A percentile compares a stretch with the other conserved stretches of the same genome.
phyloP scores from a whole-genome alignment of 1,284 basidiomycete species.

The Tilletiopsis washingtonensis region DNA sequence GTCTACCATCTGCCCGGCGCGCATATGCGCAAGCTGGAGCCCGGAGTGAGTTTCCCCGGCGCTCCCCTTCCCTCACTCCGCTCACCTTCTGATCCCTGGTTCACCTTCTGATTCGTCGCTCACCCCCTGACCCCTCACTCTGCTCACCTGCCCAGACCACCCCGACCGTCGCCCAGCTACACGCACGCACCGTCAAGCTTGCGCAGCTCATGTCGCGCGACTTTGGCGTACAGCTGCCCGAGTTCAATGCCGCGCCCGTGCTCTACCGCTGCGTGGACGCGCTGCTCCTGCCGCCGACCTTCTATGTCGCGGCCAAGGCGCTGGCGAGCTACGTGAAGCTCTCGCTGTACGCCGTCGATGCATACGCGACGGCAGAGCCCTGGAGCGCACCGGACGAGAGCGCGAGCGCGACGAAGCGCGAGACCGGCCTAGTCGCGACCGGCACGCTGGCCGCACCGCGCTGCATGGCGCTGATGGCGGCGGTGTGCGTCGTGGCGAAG shows the following conservation, averaged over 20 bases:
- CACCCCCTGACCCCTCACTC: too few species aligned
- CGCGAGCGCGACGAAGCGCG: too few species aligned
- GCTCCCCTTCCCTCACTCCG: too few species aligned
- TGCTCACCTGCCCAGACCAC: too few species aligned
- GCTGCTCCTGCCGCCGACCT: slow-evolving; percentile 59
- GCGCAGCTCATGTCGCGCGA: slow-evolving; percentile 57
- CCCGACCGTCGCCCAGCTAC: slow-evolving; percentile 53
- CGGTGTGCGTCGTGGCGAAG: slow-evolving; percentile 39
- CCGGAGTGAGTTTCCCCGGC: too few species aligned
- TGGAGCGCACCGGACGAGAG: too few species aligned
- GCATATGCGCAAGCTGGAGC: neutral
- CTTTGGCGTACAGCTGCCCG: slow-evolving; percentile 61
- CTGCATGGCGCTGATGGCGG: slow-evolving; percentile 57
- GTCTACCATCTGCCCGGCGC: slow-evolving; percentile 59
- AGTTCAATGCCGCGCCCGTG: slow-evolving; percentile 67
- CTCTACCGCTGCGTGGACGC: slow-evolving; percentile 68
- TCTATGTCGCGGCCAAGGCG: slow-evolving; percentile 7
- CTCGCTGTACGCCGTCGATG: neutral
- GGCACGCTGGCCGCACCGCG: neutral
- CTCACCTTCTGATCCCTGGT: too few species aligned
- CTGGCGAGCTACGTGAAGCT: neutral
- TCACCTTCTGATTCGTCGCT: too few species aligned
- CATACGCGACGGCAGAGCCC: too few species aligned
- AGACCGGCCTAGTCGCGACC: too few species aligned
- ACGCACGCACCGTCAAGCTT: slow-evolving; percentile 59